Base-by-base conservation (phyloP, 192 early-diverging fungal genomes). In the Coemansia sp. region DNA sequence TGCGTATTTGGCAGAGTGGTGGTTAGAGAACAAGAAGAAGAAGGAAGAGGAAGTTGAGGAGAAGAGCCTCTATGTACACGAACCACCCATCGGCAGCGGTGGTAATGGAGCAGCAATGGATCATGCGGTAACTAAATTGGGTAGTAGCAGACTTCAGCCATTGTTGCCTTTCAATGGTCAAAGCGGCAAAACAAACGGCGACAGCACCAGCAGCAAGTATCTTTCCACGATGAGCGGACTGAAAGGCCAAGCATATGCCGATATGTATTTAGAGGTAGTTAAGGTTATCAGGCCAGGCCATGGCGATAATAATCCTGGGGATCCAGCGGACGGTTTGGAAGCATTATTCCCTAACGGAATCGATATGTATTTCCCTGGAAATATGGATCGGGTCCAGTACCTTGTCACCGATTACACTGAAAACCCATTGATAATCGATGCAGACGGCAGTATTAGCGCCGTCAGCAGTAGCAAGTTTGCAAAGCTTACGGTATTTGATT, bases 341-440 rank as follows among this genome's bases (percentile, higher is more conserved):
- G 32, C 32, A 32, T 4, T 32, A 32, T 32, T 32, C 4, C 32
- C 32, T 4, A 32, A 32, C 32, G 32, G 32, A 32, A 32, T 32
- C 32, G 1, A 32, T 32, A 54, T 54, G 22, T 4, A 54, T 1
- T 65, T 26, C n/a, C 11, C 16, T 15, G 26, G 49, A 2, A 39
- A 18, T 60, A 40, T 21, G 41, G 37, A 47, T 21, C 66, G 65
- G 10, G 13, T 41, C 22, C 62, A 58, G 12, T 74, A 59, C 39
- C 16, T 65, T 13, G 67, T 74, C 1, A 69, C 73, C 13, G 73
- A 74, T 39, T 74, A 74, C 26, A 57, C 73, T 2, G 54, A 60
- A 1, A 74, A 68, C 39, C 32, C 57, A 7, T 39, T 65, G n/a
- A 54, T 54, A 8, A 54, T 26, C 22, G 26, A 19, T 3, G 15